These are phyloP conservation scores for Xeromyces bisporus DNA, from an alignment of 495 filamentous ascomycete species.

Conservation along the genomic window DNA sequence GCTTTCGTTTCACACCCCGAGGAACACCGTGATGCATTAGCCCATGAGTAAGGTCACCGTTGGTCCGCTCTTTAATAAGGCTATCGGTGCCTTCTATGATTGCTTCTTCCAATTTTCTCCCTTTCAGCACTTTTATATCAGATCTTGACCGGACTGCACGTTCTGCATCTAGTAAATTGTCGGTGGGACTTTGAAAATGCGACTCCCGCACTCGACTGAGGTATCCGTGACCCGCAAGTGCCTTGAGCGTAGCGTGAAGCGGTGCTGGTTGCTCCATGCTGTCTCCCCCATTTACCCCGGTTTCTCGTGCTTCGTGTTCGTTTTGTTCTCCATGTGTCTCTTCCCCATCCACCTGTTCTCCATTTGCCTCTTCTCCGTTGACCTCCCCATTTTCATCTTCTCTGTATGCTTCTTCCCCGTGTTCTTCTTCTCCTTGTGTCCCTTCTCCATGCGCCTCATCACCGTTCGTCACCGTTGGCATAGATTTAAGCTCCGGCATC, in stretches of 20 bases:
- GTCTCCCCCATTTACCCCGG: background rate
- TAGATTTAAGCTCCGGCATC: constrained; percentile 19
- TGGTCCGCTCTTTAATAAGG: constrained; percentile 16
- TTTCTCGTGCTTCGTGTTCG: too few species aligned
- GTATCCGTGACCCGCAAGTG: constrained; percentile 31
- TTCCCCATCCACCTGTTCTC: constrained; percentile 10
- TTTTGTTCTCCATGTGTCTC: constrained; percentile 2
- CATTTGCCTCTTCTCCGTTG: constrained; percentile 10
- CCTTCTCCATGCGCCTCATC: constrained; percentile 3
- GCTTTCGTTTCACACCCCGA: constrained; percentile 20
- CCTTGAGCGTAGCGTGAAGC: constrained; percentile 28
- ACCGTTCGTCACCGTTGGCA: constrained; percentile 10
- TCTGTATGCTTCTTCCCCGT: constrained; percentile 3
- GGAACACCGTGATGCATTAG: constrained; percentile 23
- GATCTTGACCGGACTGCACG: constrained; percentile 18
- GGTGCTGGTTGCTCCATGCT: constrained; percentile 10
- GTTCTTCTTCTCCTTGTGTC: constrained; percentile 10
- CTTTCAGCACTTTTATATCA: constrained; percentile 30
- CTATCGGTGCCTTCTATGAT: constrained; percentile 23
- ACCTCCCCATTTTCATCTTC: too few species aligned
- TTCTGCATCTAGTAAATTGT: constrained; percentile 33
- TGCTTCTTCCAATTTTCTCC: constrained; percentile 41
- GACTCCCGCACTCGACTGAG: constrained; percentile 29
- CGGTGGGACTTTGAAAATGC: constrained; percentile 34
- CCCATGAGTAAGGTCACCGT: constrained; percentile 18